A percentile compares a stretch with the other conserved stretches of the same genome.
Evolutionary conservation across 495 filamentous ascomycete genomes (phyloP).

Genomic region (Aspergillus mulundensis): DNA sequence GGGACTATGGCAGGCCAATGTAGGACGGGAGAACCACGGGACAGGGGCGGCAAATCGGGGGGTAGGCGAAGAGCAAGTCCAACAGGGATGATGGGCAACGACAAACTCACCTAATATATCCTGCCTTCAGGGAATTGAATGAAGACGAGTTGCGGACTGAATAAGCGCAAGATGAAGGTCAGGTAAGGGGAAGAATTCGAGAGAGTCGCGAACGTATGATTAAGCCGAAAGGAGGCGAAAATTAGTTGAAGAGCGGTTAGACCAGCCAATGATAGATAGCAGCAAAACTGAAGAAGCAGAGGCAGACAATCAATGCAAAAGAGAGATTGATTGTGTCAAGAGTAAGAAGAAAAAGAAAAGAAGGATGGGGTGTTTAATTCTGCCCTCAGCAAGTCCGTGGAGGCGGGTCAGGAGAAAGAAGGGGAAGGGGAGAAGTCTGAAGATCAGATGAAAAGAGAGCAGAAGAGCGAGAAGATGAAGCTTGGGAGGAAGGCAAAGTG

Average conservation of each 20-base stretch:
- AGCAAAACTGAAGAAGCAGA: slow-evolving; percentile 7
- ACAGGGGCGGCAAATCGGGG: slow-evolving; percentile 1
- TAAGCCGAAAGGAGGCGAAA: slow-evolving; percentile 22
- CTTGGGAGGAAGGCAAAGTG: background rate
- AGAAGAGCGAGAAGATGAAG: slow-evolving; percentile 14
- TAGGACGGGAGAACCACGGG: background rate
- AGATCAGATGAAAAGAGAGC: slow-evolving; percentile 9
- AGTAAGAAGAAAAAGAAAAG: slow-evolving; percentile 11
- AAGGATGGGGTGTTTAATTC: background rate
- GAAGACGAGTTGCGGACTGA: slow-evolving; percentile 5
- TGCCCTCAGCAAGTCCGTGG: background rate
- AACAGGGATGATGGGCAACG: background rate
- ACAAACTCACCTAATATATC: slow-evolving; percentile 10
- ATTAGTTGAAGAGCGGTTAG: slow-evolving; percentile 14
- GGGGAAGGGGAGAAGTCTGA: slow-evolving; percentile 4
- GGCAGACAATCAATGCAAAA: slow-evolving; percentile 1
- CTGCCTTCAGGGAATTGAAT: background rate
- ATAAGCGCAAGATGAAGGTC: slow-evolving; percentile 17
- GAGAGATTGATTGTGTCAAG: slow-evolving; percentile 9
- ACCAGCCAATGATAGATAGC: slow-evolving; percentile 9
- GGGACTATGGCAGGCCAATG: slow-evolving; percentile 14
- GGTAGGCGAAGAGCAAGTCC: background rate
- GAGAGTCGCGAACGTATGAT: slow-evolving; percentile 15
- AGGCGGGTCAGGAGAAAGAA: background rate
- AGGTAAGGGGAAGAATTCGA: slow-evolving; percentile 21